These are phyloP conservation scores for Corylus heterophylla DNA, from an alignment of 306 rosid species.

Conservation along the genomic window DNA sequence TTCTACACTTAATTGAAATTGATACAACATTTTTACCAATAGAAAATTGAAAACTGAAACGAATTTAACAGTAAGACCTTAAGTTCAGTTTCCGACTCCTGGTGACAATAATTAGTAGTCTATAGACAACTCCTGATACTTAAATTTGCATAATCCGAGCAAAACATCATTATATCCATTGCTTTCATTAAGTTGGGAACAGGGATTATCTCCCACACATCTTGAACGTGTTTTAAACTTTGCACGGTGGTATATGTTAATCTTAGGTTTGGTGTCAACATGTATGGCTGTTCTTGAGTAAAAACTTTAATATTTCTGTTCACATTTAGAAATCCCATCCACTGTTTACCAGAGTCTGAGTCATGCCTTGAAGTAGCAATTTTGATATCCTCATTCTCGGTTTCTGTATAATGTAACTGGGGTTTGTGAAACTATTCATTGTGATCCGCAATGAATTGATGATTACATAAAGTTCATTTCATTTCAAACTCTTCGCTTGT, in stretches of 20 bases:
- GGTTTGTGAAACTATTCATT: background rate
- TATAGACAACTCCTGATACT: background rate
- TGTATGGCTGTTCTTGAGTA: background rate
- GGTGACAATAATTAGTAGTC: background rate
- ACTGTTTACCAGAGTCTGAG: too few species aligned
- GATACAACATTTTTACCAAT: background rate
- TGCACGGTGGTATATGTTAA: background rate
- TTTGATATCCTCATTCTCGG: background rate
- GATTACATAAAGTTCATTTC: too few species aligned
- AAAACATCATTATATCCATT: background rate
- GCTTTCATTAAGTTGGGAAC: background rate
- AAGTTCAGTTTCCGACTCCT: background rate
- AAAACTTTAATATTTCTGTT: background rate
- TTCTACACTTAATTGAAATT: background rate
- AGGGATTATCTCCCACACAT: too few species aligned
- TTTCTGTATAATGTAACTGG: background rate
- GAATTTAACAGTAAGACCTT: background rate
- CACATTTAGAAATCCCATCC: background rate
- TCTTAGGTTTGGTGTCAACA: background rate
- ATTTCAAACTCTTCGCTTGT: too few species aligned
- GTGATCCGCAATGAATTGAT: too few species aligned
- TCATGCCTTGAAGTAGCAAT: background rate
- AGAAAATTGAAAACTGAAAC: background rate
- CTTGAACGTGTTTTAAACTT: background rate
- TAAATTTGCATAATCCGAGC: background rate